These are phyloP conservation scores for Lecanicillium sp. DNA, from an alignment of 2,329 filamentous ascomycete species.

Conservation along the genomic window DNA sequence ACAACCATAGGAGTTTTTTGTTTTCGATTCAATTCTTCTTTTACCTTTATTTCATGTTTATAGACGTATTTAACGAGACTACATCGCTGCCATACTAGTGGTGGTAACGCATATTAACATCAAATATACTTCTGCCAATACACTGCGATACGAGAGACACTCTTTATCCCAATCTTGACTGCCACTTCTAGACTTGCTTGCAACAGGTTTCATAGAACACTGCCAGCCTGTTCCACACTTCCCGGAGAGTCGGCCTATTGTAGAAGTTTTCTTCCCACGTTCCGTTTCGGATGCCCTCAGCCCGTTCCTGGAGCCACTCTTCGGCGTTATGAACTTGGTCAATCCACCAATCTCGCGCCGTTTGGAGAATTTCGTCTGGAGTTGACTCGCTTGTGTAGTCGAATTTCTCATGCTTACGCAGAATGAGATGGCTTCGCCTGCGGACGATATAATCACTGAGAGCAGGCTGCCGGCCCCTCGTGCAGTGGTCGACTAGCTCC, in stretches of 20 bases:
- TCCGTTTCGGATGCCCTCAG: constrained; percentile 29
- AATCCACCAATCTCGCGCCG: constrained; percentile 40
- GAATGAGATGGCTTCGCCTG: constrained; percentile 36
- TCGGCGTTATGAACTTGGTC: constrained; percentile 39
- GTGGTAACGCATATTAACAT: background rate
- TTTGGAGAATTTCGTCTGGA: constrained; percentile 25
- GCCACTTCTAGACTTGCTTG: background rate
- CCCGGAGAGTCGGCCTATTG: constrained; percentile 35
- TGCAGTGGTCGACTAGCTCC: constrained; percentile 43
- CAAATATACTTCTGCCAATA: too few relatives aligned
- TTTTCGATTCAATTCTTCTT: constrained; percentile 1
- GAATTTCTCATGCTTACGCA: constrained; percentile 25
- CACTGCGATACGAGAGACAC: too few relatives aligned
- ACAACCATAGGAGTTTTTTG: background rate
- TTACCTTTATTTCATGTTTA: too few relatives aligned
- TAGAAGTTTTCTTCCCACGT: constrained; percentile 45
- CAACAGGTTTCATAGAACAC: constrained; percentile 11
- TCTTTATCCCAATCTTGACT: background rate
- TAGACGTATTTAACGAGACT: background rate
- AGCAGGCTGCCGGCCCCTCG: constrained; percentile 35
- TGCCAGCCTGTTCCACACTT: constrained; percentile 29
- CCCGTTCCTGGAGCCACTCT: constrained; percentile 35
- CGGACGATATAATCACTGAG: constrained; percentile 38
- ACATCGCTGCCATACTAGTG: background rate
- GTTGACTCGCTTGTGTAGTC: constrained; percentile 20